Conservation (phyloP, 768 basidiomycete genomes). For the Kwoniella pini region DNA sequence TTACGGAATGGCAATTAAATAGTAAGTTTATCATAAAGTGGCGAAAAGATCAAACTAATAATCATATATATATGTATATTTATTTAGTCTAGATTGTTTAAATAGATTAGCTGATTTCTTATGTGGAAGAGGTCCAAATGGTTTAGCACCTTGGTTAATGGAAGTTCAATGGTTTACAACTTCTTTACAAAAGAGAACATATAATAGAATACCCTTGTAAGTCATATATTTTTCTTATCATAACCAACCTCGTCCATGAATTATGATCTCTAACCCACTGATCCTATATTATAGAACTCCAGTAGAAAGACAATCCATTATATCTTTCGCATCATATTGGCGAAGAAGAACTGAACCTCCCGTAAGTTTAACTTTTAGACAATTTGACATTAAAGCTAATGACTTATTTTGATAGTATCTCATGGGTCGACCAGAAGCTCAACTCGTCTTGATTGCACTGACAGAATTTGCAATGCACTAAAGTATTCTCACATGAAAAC, state of each 20-base stretch:
- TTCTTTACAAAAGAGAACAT: constrained; percentile 35
- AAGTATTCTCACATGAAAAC: neutral
- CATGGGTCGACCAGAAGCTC: constrained; percentile 45
- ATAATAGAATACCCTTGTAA: constrained; percentile 36
- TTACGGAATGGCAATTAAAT: constrained; percentile 41
- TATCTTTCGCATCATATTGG: constrained; percentile 43
- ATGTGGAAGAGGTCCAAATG: constrained; percentile 23
- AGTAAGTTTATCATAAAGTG: constrained; percentile 26
- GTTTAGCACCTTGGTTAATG: constrained; percentile 36
- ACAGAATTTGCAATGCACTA: constrained; percentile 33
- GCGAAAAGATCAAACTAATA: too few relatives aligned
- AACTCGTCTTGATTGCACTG: constrained; percentile 43
- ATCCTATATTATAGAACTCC: constrained; percentile 17
- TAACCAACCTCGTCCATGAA: neutral
- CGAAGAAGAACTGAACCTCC: constrained; percentile 32
- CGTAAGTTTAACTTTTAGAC: constrained; percentile 31
- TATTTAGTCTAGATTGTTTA: constrained; percentile 37
- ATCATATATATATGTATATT: too few relatives aligned
- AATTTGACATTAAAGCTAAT: too few relatives aligned
- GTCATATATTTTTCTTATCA: neutral
- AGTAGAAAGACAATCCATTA: constrained; percentile 28
- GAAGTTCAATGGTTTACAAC: constrained; percentile 41
- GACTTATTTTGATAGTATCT: too few relatives aligned
- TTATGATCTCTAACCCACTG: neutral
- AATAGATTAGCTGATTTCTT: constrained; percentile 38